Evolutionary conservation across 2,329 filamentous ascomycete genomes (phyloP), one percentile per base, ranked within the genome.

Genomic region (Colletotrichum tropicicola): DNA sequence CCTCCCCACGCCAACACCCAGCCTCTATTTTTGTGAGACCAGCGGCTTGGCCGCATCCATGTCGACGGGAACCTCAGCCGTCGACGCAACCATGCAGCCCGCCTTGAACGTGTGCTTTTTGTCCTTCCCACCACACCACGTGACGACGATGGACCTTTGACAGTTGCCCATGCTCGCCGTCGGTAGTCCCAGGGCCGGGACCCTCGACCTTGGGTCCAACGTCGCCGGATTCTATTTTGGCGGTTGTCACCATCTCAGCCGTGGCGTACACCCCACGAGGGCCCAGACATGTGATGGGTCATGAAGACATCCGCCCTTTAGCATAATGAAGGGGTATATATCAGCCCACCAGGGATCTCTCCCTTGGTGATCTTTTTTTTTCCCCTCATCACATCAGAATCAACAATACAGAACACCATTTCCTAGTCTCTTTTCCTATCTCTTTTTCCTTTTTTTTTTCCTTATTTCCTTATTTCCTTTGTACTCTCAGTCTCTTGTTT

Each of bases 21-120:
- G 32, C 47, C 41, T 48, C 55, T 64, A 53, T 53, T 64, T 60
- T 60, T 23, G 43, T 21, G 47, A 48, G 47, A 55, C 57, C 17
- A 39, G 41, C 35, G 57, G 48, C 61, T 64, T 54, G 48, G 61
- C 61, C 48, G 49, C 41, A 44, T 48, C 43, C 61, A 49, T 28
- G 13, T 23, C 23, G 23, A 30, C 32, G 21, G 52, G 27, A 57
- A 6, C 44, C 23, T 39, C 51, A 45, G 52, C 52, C 52, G 13
- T 57, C 25, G 59, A 51, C 52, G 43, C 35, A 32, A 27, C 35
- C 32, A 35, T 28, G 17, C 27, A n/a, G 15, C 4, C 28, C 27
- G 21, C 27, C 19, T n/a, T n/a, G n/a, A n/a, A n/a, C n/a, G 13
- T 44, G 30, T 27, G 21, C 25, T 27, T 21, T 49, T 17, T 13